Evolutionary conservation across 345 rosid species (phyloP), one percentile per base, ranked within the genome.

Genomic region (Populus davidiana): DNA sequence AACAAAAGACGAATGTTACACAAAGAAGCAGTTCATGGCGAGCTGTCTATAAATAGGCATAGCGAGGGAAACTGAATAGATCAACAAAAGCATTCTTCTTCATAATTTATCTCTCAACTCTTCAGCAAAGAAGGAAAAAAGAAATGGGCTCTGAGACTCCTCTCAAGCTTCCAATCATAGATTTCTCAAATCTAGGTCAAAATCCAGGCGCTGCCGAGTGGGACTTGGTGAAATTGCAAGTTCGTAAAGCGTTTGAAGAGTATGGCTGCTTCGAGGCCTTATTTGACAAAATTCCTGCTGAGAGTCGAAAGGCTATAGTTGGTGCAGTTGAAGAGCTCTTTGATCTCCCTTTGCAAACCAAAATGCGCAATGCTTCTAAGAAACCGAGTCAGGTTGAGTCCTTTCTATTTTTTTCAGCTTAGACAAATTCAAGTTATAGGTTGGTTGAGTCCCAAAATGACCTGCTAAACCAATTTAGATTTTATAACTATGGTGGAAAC

Each of bases 261-360:
- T 75, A 67, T 29, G 91, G 91, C 1, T 86, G 89, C 63, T 88
- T 88, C 47, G 80, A 74, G 23, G 87, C 84, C 21, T 12, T 75
- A 35, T 88, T 69, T 31, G 64, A 72, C 33, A 77, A 66, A 35
- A 67, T 88, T 33, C 70, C 84, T 9, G 5, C 6, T 4, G 75
- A 81, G 14, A 75, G 78, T 9, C 49, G 77, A 29, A 65, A 75
- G 1, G 73, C 79, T 5, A 43, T 77, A 13, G 71, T 86, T 27
- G 56, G 63, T 59, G 79, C 78, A 1, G 16, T 83, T 0, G 56
- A 71, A 20, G 83, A 86, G 78, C 71, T 86, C 6, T 86, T 86
- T 43, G 77, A 83, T 49, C 79, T 86, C 6, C 86, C 88, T 56
- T 39, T 50, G 33, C 72, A 81, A 35, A 68, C 78, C 41, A 86